Conservation (phyloP, 768 basidiomycete species). For the Ramaria rubella region DNA sequence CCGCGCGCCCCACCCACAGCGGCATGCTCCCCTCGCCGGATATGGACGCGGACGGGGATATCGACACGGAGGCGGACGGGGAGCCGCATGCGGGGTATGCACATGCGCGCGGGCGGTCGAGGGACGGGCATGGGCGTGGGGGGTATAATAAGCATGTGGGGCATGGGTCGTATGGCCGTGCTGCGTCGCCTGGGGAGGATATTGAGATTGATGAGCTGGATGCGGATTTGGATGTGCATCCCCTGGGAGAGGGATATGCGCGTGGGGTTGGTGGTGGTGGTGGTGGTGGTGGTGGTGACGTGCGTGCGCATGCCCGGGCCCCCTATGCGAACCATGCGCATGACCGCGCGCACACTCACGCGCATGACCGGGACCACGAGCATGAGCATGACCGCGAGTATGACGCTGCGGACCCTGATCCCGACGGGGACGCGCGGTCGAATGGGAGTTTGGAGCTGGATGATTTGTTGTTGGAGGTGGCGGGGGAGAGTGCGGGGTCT, state of each 20-base stretch:
- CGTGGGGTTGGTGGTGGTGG: neutral
- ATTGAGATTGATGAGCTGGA: too few relatives aligned
- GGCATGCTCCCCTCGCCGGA: too few relatives aligned
- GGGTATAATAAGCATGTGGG: too few relatives aligned
- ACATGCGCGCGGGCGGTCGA: too few relatives aligned
- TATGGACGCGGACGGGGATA: neutral
- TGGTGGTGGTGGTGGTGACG: too few relatives aligned
- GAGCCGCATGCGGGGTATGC: neutral
- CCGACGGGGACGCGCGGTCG: neutral
- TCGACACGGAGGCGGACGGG: neutral
- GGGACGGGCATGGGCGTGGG: too few relatives aligned
- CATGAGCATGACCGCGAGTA: neutral
- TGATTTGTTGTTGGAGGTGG: constrained; percentile 1
- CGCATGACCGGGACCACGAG: neutral
- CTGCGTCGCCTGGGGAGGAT: too few relatives aligned
- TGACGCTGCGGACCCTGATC: neutral
- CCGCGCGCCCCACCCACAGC: neutral
- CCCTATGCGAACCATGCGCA: neutral
- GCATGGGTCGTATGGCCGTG: too few relatives aligned
- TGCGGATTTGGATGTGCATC: too few relatives aligned
- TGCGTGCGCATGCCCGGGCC: too few relatives aligned
- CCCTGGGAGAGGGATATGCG: neutral
- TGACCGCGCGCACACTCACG: neutral
- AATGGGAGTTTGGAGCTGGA: neutral
- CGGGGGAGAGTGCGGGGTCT: neutral